These are phyloP conservation scores for Suzukiozyma palmioleophila DNA, from an alignment of 1,139 yeast genomes.

Conservation along the genomic window DNA sequence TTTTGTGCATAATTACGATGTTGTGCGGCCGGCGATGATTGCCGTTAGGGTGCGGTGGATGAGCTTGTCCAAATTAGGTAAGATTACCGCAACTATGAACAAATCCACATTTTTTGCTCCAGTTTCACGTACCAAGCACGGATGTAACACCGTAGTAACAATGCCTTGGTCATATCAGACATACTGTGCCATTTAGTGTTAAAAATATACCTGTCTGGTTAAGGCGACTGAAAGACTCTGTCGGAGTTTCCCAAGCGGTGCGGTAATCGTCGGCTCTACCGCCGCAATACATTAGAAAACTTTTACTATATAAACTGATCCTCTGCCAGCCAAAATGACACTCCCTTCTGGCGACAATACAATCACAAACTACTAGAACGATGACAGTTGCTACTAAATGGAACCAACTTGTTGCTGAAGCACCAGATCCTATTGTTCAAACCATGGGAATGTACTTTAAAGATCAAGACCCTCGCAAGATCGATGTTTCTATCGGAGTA, in stretches of 20 bases:
- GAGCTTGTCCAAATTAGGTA: neutral
- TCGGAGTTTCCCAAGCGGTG: neutral
- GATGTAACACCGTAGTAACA: too few relatives aligned
- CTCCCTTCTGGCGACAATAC: too few relatives aligned
- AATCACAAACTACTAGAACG: neutral
- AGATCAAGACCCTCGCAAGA: slow-evolving; percentile 28
- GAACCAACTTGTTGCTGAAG: slow-evolving; percentile 21
- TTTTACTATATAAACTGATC: neutral
- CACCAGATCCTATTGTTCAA: slow-evolving; percentile 36
- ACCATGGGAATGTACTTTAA: slow-evolving; percentile 22
- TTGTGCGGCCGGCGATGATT: too few relatives aligned
- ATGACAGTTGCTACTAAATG: slow-evolving; percentile 26
- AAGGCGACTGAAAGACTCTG: neutral
- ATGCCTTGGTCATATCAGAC: too few relatives aligned
- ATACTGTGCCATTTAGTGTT: too few relatives aligned
- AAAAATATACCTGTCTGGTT: too few relatives aligned
- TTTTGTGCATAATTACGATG: too few relatives aligned
- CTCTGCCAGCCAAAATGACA: too few relatives aligned
- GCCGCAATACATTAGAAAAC: neutral
- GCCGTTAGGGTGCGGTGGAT: neutral
- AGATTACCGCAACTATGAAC: neutral
- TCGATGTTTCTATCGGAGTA: slow-evolving; percentile 43
- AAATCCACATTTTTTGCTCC: neutral
- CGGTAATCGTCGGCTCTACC: slow-evolving; percentile 4
- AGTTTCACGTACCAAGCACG: too few relatives aligned